Evolutionary conservation across 2,329 filamentous ascomycete genomes (phyloP).

Genomic region (Fusarium siculi): DNA sequence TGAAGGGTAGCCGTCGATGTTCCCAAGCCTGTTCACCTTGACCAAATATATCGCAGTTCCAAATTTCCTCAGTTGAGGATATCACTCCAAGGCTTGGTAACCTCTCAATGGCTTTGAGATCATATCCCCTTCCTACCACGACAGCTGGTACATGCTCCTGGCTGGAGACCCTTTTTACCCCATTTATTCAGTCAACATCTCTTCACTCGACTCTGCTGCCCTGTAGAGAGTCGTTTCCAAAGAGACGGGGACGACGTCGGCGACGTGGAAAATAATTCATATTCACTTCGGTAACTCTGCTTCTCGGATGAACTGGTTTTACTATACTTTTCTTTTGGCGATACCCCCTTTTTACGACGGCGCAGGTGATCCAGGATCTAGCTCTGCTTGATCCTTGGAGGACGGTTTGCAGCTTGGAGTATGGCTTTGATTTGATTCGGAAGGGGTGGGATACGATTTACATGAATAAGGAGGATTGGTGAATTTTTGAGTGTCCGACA

Average conservation of each 20-base stretch:
- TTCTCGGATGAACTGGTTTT: slow-evolving; percentile 40
- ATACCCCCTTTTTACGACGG: slow-evolving; percentile 48
- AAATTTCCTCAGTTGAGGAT: slow-evolving; percentile 4
- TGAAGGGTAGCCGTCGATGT: slow-evolving; percentile 33
- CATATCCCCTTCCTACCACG: slow-evolving; percentile 24
- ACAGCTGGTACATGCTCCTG: slow-evolving; percentile 32
- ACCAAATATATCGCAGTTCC: neutral
- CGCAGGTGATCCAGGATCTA: slow-evolving; percentile 34
- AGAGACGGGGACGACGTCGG: slow-evolving; percentile 42
- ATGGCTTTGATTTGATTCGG: slow-evolving; percentile 45
- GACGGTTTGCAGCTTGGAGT: slow-evolving; percentile 47
- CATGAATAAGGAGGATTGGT: slow-evolving; percentile 42
- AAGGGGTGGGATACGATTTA: slow-evolving; percentile 42
- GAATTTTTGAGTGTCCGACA: slow-evolving; percentile 34
- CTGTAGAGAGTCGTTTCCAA: slow-evolving; percentile 33
- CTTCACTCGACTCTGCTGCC: slow-evolving; percentile 42
- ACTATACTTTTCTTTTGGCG: slow-evolving; percentile 49
- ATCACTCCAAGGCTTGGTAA: slow-evolving; percentile 28
- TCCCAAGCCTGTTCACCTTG: slow-evolving; percentile 14
- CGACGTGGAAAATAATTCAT: slow-evolving; percentile 38
- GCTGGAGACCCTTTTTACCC: slow-evolving; percentile 37
- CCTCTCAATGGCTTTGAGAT: slow-evolving; percentile 40
- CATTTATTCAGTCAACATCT: slow-evolving; percentile 41
- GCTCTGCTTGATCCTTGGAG: slow-evolving; percentile 16
- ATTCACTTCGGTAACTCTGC: slow-evolving; percentile 39